phyloP scores from a whole-genome alignment of 306 rosid species.

The Hylodesmum podocarpum region DNA sequence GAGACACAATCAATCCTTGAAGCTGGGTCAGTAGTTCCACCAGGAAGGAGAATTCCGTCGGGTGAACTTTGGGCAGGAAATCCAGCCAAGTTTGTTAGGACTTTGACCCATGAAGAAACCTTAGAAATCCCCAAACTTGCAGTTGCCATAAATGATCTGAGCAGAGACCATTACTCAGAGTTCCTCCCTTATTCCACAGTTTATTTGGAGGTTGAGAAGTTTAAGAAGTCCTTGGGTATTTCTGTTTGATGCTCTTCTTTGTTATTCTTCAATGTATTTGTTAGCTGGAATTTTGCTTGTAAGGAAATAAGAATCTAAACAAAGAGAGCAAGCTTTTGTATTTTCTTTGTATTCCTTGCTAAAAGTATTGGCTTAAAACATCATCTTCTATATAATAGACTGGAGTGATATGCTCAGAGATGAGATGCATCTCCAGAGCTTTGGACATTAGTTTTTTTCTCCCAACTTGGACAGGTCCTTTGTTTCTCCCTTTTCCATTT shows the following conservation, averaged over 20 bases:
- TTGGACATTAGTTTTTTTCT: not conserved
- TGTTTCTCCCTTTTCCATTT: not conserved
- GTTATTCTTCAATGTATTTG: conserved; percentile 41
- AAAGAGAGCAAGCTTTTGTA: conserved; percentile 40
- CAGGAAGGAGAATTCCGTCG: conserved; percentile 89
- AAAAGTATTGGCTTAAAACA: conserved; percentile 33
- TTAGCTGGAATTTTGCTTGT: conserved; percentile 58
- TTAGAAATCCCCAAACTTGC: conserved; percentile 97
- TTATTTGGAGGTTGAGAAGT: conserved; percentile 97
- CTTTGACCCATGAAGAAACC: conserved; percentile 86
- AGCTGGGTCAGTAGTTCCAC: conserved; percentile 98
- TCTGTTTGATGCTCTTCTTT: conserved; percentile 51
- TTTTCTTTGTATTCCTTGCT: conserved; percentile 44
- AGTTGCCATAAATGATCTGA: conserved; percentile 84
- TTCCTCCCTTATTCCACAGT: conserved; percentile 92
- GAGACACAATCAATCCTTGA: conserved; percentile 95
- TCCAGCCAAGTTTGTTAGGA: conserved; percentile 90
- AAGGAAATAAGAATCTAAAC: conserved; percentile 72
- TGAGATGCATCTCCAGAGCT: conserved; percentile 29
- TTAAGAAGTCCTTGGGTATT: conserved; percentile 89
- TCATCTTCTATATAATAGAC: conserved; percentile 27
- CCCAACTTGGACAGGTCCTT: not conserved
- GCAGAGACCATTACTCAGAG: conserved; percentile 79
- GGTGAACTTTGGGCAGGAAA: conserved; percentile 99
- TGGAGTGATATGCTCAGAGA: conserved; percentile 29